Percentiles rank a stretch among this genome's conserved stretches.
phyloP scores from a whole-genome alignment of 225 moss, liverwort and hornwort species.

The Antitrichia curtipendula region DNA sequence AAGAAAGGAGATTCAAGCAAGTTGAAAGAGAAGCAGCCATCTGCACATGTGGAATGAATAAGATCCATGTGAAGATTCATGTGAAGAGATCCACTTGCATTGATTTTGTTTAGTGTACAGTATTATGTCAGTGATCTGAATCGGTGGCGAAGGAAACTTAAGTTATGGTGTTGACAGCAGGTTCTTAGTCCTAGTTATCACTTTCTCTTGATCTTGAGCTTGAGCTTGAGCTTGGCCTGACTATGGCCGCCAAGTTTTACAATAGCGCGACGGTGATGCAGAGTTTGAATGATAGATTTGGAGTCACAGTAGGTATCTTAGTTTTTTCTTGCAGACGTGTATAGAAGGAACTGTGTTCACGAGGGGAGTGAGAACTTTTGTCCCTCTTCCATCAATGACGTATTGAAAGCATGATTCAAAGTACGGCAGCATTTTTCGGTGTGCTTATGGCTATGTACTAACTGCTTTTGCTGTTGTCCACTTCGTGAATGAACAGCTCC shows the following conservation, averaged over 20 bases:
- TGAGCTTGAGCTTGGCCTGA: conserved; percentile 9
- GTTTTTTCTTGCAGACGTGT: background rate
- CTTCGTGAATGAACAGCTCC: background rate
- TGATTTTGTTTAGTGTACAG: background rate
- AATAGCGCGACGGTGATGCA: background rate
- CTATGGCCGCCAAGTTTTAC: background rate
- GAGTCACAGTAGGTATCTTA: background rate
- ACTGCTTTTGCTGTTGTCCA: background rate
- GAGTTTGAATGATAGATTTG: background rate
- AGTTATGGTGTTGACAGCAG: background rate
- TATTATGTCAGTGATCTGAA: background rate
- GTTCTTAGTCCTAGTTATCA: background rate
- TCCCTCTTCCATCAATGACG: background rate
- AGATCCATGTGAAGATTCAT: background rate
- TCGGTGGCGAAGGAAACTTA: background rate
- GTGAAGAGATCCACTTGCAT: background rate
- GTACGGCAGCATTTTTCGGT: background rate
- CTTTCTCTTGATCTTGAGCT: background rate
- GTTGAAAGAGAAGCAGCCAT: background rate
- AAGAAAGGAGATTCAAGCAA: background rate
- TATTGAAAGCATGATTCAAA: background rate
- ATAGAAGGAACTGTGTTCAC: background rate
- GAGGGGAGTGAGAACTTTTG: background rate
- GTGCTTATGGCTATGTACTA: background rate
- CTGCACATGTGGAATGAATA: background rate